Evolutionary conservation across 495 filamentous ascomycete species (phyloP).

Genomic region (Xylaria flabelliformis): DNA sequence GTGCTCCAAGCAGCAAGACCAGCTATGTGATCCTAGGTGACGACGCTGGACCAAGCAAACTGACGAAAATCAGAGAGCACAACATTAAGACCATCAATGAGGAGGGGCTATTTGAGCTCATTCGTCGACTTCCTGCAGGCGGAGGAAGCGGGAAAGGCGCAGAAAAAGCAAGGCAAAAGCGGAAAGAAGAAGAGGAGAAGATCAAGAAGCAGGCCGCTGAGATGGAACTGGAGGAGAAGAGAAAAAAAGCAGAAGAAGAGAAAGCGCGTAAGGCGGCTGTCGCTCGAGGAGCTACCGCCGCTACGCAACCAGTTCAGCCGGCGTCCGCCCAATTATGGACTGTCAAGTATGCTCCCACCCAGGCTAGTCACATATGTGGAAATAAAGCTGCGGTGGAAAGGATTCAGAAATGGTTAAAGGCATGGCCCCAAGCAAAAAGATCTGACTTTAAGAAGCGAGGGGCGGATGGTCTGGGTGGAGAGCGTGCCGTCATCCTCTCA

Average conservation of each 20-base stretch:
- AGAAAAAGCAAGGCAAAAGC: conserved; percentile 79
- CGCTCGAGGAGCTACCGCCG: conserved; percentile 45
- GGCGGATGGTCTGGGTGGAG: conserved; percentile 77
- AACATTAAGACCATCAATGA: conserved; percentile 91
- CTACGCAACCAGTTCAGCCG: conserved; percentile 43
- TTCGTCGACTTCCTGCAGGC: conserved; percentile 80
- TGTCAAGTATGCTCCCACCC: conserved; percentile 88
- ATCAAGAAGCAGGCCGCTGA: conserved; percentile 76
- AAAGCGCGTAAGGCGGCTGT: conserved; percentile 56
- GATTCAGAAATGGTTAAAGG: conserved; percentile 82
- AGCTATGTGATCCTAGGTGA: conserved; percentile 89
- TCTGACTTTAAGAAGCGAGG: conserved; percentile 78
- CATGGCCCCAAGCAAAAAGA: conserved; percentile 78
- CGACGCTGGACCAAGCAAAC: conserved; percentile 92
- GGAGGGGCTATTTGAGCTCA: conserved; percentile 87
- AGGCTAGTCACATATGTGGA: conserved; percentile 87
- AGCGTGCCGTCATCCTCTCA: conserved; percentile 88
- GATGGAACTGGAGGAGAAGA: conserved; percentile 74
- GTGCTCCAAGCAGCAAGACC: conserved; percentile 87
- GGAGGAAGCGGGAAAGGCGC: conserved; percentile 90
- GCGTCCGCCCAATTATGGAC: conserved; percentile 85
- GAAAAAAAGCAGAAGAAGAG: conserved; percentile 55
- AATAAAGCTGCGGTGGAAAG: conserved; percentile 92
- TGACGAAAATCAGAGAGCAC: conserved; percentile 79
- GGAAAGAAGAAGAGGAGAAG: conserved; percentile 79